phyloP scores from a whole-genome alignment of 2,329 filamentous ascomycete genomes.

The Cercospora sp. region DNA sequence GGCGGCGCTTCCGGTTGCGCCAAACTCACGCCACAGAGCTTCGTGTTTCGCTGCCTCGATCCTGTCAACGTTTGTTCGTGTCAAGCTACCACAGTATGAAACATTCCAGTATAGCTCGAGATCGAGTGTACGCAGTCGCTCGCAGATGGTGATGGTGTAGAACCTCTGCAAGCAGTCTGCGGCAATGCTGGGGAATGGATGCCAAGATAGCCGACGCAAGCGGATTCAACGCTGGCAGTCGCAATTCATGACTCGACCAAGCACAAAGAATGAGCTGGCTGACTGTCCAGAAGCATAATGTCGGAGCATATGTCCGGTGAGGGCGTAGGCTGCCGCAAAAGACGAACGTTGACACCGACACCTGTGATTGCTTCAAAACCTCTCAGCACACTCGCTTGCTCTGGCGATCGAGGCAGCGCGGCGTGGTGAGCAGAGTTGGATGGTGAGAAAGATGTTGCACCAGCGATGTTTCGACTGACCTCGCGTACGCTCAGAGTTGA shows the following conservation, averaged over 20 bases:
- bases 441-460: background rate
- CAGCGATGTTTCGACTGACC: background rate
- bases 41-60: background rate
- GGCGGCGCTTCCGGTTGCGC: background rate
- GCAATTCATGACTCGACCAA: background rate
- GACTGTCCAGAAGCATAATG: background rate
- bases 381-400: background rate
- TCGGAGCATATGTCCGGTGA: background rate
- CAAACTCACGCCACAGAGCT: background rate
- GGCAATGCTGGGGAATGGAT: background rate
- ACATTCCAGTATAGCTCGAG: background rate
- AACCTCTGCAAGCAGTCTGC: background rate
- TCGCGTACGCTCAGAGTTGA: background rate
- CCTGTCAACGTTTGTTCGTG: background rate
- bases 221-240: background rate
- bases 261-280: background rate
- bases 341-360: background rate
- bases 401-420: background rate
- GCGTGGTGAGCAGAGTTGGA: background rate
- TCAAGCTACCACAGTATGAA: background rate
- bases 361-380: background rate
- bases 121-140: background rate
- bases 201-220: background rate
- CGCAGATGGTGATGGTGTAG: background rate
- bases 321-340: background rate